Evolutionary conservation across 495 filamentous ascomycete species (phyloP), one percentile per base, ranked within the genome.

Genomic region (Neurospora sp.): DNA sequence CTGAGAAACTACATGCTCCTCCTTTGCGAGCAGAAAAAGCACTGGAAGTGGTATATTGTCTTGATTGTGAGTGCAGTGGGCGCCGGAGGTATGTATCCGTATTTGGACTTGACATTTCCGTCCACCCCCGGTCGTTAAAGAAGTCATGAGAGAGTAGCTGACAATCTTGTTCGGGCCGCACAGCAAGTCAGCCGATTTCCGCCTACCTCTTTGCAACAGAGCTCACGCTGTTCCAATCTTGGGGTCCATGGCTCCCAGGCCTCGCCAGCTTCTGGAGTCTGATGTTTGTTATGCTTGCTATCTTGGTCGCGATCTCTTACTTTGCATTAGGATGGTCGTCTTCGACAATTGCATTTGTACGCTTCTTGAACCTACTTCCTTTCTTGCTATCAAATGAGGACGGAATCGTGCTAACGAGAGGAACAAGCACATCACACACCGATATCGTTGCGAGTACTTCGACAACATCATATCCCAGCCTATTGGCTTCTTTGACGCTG

Each of bases 261-360:
- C 72, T 81, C 1, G 85, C 83, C 31, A 85, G 84, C 69, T 90
- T 91, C 72, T 92, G 89, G 89, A 85, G 88, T 17, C 75, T 91
- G 40, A 90, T 90, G 86, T 91, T 91, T 76, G 87, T 91, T 68
- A 78, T 86, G 14, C 82, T 91, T 0, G 88, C 87, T 22, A 76
- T 86, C 6, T 84, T 81, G 48, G 82, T 87, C 4, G 84, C 79
- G 0, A 70, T 85, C 17, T 84, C 83, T 71, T 91, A 90, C 73
- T 84, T 84, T 69, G 74, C 81, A 0, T 74, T 91, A 8, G 88
- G 87, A 12, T 89, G 78, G 75, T 80, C 85, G 14, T 83, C 87
- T 3, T 88, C 84, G 3, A 81, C 78, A 6, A 78, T 87, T 73
- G 87, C 87, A 8, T 84, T 86, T 77, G 82, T 86, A 77, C 76